phyloP scores from a whole-genome alignment of 257 asterid genomes.

The Forsythia viridissima region DNA sequence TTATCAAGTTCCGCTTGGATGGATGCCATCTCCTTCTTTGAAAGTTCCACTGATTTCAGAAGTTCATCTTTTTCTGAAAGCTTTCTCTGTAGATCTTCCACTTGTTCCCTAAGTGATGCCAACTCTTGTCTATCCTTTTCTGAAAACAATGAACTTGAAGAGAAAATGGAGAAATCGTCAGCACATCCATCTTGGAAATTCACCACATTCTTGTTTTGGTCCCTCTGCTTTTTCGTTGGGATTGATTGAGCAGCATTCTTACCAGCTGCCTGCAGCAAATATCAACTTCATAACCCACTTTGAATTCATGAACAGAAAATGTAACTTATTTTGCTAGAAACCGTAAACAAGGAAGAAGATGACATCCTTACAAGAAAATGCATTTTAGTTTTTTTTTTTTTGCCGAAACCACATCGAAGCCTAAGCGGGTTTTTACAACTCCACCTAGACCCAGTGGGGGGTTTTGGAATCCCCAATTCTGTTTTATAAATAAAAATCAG shows the following conservation, averaged over 20 bases:
- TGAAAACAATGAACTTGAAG: conserved; percentile 54
- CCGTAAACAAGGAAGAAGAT: background rate
- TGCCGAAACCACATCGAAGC: too few relatives aligned
- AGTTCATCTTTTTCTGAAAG: conserved; percentile 78
- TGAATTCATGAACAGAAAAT: background rate
- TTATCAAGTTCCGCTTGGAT: conserved; percentile 48
- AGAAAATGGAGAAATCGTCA: conserved; percentile 49
- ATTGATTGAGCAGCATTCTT: background rate
- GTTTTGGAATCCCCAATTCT: too few relatives aligned
- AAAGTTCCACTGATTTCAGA: conserved; percentile 60
- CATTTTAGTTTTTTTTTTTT: too few relatives aligned
- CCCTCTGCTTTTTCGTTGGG: conserved; percentile 52
- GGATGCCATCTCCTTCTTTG: conserved; percentile 61
- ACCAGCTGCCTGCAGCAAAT: conserved; percentile 44
- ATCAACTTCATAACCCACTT: conserved; percentile 16
- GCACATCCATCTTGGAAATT: conserved; percentile 44
- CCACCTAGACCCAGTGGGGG: too few relatives aligned
- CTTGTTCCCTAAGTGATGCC: conserved; percentile 60
- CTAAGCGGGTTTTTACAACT: too few relatives aligned
- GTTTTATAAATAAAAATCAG: too few relatives aligned
- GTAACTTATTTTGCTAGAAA: background rate
- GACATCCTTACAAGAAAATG: too few relatives aligned
- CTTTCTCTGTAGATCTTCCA: conserved; percentile 69
- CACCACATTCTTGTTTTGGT: conserved; percentile 34
- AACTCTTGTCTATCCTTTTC: conserved; percentile 82